Base-by-base conservation (phyloP, 805 yeast genomes). In the Candida sithepensis region DNA sequence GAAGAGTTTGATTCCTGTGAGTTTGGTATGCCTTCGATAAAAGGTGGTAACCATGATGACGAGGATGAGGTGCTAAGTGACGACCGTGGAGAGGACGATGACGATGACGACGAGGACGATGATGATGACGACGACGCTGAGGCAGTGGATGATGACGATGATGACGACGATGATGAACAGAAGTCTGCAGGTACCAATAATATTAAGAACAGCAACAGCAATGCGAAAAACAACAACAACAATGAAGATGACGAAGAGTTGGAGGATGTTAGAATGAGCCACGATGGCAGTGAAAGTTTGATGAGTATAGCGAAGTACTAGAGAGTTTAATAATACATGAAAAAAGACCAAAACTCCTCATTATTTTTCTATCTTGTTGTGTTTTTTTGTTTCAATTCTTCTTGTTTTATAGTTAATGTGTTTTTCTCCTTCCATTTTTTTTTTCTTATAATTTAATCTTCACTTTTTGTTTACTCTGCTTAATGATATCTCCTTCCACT, bases 1-100 rank as follows among this genome's bases (percentile, higher is more conserved):
- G 74, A 70, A 44, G 95, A 88, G 59, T 81, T 72, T 54, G 74
- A 78, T 5, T 68, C 67, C 33, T 86, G 94, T 61, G 88, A 85
- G 62, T 84, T 77, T 56, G 74, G 70, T 37, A 63, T 81, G 20
- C 86, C 88, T 1, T 58, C 43, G 16, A 16, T 36, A 10, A 18
- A 5, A 3, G 39, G 26, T 10, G 19, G n/a, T 21, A 9, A 30
- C 18, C 58, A 56, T 14, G 56, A 51, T 33, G 60, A 54, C 16
- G 63, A 57, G 3, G 45, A 50, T n/a, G 64, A 52, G 4, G 55
- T 51, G n/a, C 56, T 37, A 48, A 60, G 39, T 10, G 48, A 32
- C 21, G 50, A 49, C 23, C 49, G 50, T 39, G 53, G 42, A 18
- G 66, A 52, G 21, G 49, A 50, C 2, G 52, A 44, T n/a, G 58